phyloP scores from a whole-genome alignment of 176 grass and related monocot genomes.

The bread wheat (Triticum aestivum) region DNA sequence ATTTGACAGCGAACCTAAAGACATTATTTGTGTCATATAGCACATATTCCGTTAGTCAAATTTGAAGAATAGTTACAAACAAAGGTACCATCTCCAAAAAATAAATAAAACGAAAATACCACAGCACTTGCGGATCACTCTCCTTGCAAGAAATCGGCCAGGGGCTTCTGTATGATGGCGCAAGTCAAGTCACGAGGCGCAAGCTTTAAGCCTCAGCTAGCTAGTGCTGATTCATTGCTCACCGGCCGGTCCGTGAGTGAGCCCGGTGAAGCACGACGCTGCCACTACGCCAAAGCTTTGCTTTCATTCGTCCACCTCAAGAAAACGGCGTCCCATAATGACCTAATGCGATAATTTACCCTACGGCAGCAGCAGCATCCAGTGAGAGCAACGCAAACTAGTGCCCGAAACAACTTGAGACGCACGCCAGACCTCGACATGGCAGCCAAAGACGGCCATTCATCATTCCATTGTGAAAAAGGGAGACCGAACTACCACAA shows the following conservation, averaged over 20 bases:
- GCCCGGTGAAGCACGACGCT: background rate
- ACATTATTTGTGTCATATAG: too few species aligned
- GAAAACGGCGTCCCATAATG: background rate
- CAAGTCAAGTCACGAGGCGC: conserved; percentile 4
- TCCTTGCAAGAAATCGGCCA: background rate
- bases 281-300: conserved; percentile 23
- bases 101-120: background rate
- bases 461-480: conserved; percentile 7
- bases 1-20: too few species aligned
- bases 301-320: conserved; percentile 31
- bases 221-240: conserved; percentile 3
- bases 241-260: background rate
- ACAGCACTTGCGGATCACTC: background rate
- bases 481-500: background rate
- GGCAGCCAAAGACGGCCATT: background rate
- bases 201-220: conserved; percentile 22
- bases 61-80: background rate
- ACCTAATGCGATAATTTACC: conserved; percentile 23
- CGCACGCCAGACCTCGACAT: conserved; percentile 14
- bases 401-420: background rate
- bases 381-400: conserved; percentile 3
- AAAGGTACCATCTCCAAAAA: background rate
- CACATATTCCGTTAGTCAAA: background rate
- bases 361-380: conserved; percentile 14
- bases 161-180: background rate